Evolutionary conservation across 306 rosid species (phyloP).

Genomic region (Pachyrhizus erosus): DNA sequence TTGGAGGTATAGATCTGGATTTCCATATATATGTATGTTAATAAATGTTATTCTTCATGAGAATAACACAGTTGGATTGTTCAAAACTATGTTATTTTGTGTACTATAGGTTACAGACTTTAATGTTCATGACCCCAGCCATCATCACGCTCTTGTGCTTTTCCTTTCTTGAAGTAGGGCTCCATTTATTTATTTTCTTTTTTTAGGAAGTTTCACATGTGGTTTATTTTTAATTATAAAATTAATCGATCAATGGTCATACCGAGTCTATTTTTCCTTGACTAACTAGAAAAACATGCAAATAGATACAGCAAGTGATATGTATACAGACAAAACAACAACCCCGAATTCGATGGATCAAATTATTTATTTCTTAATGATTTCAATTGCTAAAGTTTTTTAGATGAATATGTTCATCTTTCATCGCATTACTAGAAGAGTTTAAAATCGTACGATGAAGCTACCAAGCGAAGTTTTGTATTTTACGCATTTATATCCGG

Average conservation of each 20-base stretch:
- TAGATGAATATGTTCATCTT: background rate
- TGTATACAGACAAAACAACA: background rate
- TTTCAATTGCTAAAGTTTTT: background rate
- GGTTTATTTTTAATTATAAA: background rate
- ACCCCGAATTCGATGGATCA: background rate
- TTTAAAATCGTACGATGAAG: background rate
- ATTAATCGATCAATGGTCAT: background rate
- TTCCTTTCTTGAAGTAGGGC: constrained; percentile 44
- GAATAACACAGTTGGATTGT: constrained; percentile 39
- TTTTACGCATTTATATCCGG: background rate
- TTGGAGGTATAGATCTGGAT: constrained; percentile 51
- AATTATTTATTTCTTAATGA: background rate
- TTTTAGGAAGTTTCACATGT: constrained; percentile 4
- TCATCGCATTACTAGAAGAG: background rate
- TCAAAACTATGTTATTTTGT: constrained; percentile 40
- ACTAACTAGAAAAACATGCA: background rate
- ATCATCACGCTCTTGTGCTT: constrained; percentile 31
- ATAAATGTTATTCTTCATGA: constrained; percentile 47
- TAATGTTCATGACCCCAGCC: constrained; percentile 41
- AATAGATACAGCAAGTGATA: background rate
- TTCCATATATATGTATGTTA: constrained; percentile 47
- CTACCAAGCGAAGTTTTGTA: background rate
- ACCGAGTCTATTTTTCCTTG: background rate
- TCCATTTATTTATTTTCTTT: background rate
- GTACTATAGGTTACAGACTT: constrained; percentile 24